Evolutionary conservation across 306 rosid genomes (phyloP), one percentile per base, ranked within the genome.

Genomic region (Cucurbita ficifolia): DNA sequence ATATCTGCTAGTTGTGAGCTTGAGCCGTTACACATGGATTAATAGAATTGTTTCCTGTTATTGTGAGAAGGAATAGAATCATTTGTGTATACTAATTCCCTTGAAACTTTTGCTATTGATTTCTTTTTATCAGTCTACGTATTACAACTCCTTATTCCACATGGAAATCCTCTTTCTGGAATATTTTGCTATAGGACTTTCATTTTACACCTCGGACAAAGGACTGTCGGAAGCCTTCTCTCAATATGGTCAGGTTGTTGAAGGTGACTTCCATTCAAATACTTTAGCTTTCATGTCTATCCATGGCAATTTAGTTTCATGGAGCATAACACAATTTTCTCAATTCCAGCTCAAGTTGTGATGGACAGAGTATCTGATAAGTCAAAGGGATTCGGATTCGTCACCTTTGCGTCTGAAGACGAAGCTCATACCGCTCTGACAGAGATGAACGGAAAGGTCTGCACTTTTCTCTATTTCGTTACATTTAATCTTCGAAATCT

Each of bases 341-440:
- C 42, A 13, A 79, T 79, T 72, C 63, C 94, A 93, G 98, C 98
- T 18, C 88, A 87, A 84, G 76, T 93, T 82, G 83, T 88, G 80
- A 81, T 39, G 61, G 86, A 93, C 82, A 90, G 86, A 80, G 85
- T 85, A 39, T 83, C 98, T 1, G 88, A 81, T 58, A 90, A 77
- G 86, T 88, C 97, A 19, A 93, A 88, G 83, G 97, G 98, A 45
- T 93, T 90, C 75, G 98, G 98, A 48, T 90, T 93, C 69, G 87
- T 93, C 73, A 88, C 98, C 74, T 87, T 86, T 79, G 97, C 94
- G 54, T 90, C 98, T 5, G 83, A 79, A 57, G 94, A 87, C 43
- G 98, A 93, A 75, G 96, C 96, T 29, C 87, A 86, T 65, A 86
- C 82, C 38, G 97, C 97, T 77, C 50, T 88, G 65, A 51, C 83